Evolutionary conservation across 1,139 yeast species (phyloP).

Genomic region (Taphrina flavorubra): DNA sequence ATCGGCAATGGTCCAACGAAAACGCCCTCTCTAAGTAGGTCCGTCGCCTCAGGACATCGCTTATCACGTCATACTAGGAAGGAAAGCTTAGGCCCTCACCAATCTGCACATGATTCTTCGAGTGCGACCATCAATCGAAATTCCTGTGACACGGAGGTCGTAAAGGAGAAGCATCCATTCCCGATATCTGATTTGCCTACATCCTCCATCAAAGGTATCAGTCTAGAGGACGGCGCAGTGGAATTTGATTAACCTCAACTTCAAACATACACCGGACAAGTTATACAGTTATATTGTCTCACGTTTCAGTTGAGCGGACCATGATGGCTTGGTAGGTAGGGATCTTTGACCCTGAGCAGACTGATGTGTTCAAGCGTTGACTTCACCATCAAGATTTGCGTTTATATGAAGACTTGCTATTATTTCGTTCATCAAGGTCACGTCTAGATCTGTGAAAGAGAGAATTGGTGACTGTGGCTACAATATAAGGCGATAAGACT

Average conservation of each 20-base stretch:
- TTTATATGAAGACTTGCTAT: too few relatives aligned
- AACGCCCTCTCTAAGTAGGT: slow-evolving; percentile 13
- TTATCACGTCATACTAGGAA: slow-evolving; percentile 25
- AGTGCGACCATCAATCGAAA: neutral
- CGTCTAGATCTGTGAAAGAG: too few relatives aligned
- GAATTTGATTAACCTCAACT: slow-evolving; percentile 15
- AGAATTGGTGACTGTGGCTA: too few relatives aligned
- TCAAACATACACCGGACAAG: neutral
- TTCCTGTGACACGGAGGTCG: neutral
- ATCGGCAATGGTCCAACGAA: neutral
- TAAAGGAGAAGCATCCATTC: neutral
- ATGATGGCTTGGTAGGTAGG: too few relatives aligned
- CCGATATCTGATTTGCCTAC: neutral
- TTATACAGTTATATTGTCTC: too few relatives aligned
- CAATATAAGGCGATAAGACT: too few relatives aligned
- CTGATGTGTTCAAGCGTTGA: too few relatives aligned
- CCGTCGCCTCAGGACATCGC: slow-evolving; percentile 23
- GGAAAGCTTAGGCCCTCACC: slow-evolving; percentile 17
- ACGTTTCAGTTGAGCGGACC: too few relatives aligned
- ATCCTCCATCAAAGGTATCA: slow-evolving; percentile 21
- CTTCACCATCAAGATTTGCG: too few relatives aligned
- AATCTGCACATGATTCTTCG: neutral
- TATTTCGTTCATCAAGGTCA: too few relatives aligned
- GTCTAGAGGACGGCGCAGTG: slow-evolving; percentile 33
- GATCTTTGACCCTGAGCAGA: too few relatives aligned